A percentile compares a stretch with the other conserved stretches of the same genome.
Conservation (phyloP, 129 eudicot species). For the Arctium lappa region DNA sequence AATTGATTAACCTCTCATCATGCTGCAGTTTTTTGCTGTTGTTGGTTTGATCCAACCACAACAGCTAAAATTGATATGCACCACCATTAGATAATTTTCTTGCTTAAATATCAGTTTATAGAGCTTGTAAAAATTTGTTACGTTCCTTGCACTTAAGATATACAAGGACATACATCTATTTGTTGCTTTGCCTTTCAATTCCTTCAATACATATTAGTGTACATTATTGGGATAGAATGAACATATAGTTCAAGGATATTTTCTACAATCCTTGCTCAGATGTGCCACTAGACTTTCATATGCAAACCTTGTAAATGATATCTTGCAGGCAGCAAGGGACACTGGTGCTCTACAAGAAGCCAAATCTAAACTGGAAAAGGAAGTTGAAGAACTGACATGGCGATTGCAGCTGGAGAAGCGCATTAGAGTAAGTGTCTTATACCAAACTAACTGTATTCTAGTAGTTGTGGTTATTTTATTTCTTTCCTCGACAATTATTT, state of each 20-base stretch:
- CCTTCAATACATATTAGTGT: neutral
- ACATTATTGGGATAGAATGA: neutral
- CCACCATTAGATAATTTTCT: neutral
- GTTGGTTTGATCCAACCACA: neutral
- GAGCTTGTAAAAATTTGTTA: neutral
- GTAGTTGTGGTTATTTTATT: neutral
- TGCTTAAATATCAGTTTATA: neutral
- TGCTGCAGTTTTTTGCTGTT: neutral
- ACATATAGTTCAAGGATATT: neutral
- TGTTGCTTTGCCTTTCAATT: neutral
- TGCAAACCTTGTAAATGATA: constrained; percentile 3
- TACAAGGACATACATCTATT: neutral
- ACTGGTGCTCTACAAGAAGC: constrained; percentile 85
- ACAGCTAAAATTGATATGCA: neutral
- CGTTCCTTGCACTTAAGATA: neutral
- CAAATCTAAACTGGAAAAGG: constrained; percentile 75
- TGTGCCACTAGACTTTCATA: constrained; percentile 7
- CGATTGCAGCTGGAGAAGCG: constrained; percentile 78
- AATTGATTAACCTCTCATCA: neutral
- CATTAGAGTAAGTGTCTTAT: constrained; percentile 51
- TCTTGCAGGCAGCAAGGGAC: constrained; percentile 73
- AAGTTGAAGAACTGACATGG: constrained; percentile 89
- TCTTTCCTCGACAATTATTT: neutral
- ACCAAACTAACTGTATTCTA: neutral
- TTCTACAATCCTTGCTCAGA: constrained; percentile 15